Conservation (phyloP, 768 basidiomycete genomes). For the Kwoniella dejecticola region DNA sequence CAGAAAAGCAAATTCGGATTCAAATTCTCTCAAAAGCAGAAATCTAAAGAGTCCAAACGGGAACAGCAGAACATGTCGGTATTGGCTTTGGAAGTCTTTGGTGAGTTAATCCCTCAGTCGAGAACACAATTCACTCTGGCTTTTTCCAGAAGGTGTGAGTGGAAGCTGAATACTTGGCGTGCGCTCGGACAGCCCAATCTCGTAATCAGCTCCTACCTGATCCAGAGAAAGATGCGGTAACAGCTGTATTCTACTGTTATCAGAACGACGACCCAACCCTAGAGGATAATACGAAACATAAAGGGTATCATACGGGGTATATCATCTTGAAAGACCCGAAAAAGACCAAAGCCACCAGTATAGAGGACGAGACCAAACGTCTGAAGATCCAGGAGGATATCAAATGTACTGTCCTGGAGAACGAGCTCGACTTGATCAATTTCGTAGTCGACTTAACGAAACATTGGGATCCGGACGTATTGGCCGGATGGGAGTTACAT, state of each 20-base stretch:
- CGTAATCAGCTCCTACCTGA: slow-evolving; percentile 65
- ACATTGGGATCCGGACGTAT: slow-evolving; percentile 83
- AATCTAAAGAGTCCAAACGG: slow-evolving; percentile 59
- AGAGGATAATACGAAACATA: slow-evolving; percentile 37
- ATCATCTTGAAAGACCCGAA: slow-evolving; percentile 31
- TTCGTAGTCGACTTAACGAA: slow-evolving; percentile 70
- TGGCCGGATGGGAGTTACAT: slow-evolving; percentile 92
- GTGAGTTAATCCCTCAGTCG: too few species aligned
- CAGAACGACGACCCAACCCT: slow-evolving; percentile 60
- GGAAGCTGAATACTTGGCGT: too few species aligned
- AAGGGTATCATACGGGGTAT: slow-evolving; percentile 52
- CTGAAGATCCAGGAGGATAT: slow-evolving; percentile 57
- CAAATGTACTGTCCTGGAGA: slow-evolving; percentile 58
- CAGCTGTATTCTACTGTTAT: slow-evolving; percentile 72
- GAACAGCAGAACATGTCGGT: slow-evolving; percentile 75
- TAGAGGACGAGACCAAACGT: slow-evolving; percentile 2
- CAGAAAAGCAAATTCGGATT: slow-evolving; percentile 72
- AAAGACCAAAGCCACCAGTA: too few species aligned
- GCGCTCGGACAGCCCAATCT: slow-evolving; percentile 69
- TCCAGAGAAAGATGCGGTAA: slow-evolving; percentile 67
- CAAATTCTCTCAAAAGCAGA: slow-evolving; percentile 62
- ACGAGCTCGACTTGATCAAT: slow-evolving; percentile 81
- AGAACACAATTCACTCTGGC: too few species aligned
- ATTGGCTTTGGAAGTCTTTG: slow-evolving; percentile 80
- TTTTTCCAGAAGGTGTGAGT: too few species aligned